Percentiles rank a stretch among this genome's conserved stretches.
Conservation (phyloP, 1,139 yeast genomes). For the Saccharomyces hybrid region DNA sequence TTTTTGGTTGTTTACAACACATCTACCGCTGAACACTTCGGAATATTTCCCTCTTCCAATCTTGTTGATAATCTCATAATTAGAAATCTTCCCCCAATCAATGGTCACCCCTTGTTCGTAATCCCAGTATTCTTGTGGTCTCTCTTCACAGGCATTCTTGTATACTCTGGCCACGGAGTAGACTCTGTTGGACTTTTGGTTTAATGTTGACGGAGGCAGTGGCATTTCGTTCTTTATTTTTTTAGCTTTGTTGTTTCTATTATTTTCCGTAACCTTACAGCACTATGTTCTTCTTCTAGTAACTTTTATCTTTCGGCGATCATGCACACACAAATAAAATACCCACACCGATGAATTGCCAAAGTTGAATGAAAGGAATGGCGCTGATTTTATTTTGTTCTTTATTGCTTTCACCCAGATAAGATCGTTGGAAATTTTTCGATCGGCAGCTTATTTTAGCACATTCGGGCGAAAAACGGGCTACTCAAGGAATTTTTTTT, state of each 20-base stretch:
- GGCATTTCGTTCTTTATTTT: conserved; percentile 18
- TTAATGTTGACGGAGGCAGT: conserved; percentile 31
- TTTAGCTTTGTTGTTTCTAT: background rate
- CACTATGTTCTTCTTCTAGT: background rate
- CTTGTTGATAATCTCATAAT: conserved; percentile 63
- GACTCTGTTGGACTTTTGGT: conserved; percentile 34
- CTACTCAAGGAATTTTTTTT: background rate
- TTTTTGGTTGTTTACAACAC: conserved; percentile 39
- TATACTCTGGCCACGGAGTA: conserved; percentile 51
- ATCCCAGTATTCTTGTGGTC: conserved; percentile 72
- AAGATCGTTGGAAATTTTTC: background rate
- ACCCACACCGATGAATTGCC: background rate
- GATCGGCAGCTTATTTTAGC: background rate
- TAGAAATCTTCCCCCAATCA: conserved; percentile 62
- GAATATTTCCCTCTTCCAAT: conserved; percentile 76
- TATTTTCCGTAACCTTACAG: background rate
- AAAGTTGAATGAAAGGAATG: background rate
- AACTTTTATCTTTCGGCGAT: background rate
- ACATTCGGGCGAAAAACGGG: background rate
- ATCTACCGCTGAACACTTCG: conserved; percentile 63
- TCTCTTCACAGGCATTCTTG: conserved; percentile 54
- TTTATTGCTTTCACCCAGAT: background rate
- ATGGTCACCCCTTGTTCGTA: conserved; percentile 59
- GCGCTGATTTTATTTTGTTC: background rate
- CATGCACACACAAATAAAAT: background rate